Base-by-base conservation (phyloP, 176 grass and related monocot genomes). In the Triticum urartu region DNA sequence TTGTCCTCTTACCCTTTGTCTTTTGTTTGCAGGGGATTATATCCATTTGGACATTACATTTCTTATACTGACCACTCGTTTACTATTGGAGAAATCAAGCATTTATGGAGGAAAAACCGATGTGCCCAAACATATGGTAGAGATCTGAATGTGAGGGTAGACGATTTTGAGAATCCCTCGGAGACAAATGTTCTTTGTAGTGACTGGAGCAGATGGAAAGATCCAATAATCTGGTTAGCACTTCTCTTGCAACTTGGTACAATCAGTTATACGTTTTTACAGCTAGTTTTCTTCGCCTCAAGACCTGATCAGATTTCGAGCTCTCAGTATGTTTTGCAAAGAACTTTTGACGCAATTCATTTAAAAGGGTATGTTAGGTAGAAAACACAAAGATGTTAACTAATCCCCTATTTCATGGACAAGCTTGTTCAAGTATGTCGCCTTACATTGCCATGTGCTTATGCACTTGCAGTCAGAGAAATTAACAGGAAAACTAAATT, bases 51-150 rank as follows among this genome's bases (percentile, higher is more conserved):
- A 50, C 91, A 94, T 35, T 98, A 92, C 34, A 87, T 98, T 89
- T 91, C 96, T 67, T 98, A 91, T 86, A 88, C 92, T 70, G 92
- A 95, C 54, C 84, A 90, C 40, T 92, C 93, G 28, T 92, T 98
- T 84, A 95, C 90, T 79, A 86, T 88, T 64, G 88, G 89, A 63
- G 92, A 95, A 84, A 81, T 98, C 71, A 98, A 98, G 72, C 93
- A 94, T 89, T 87, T 98, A 81, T 95, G 96, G 96, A 92, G 96
- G 86, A 98, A 98, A 84, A 90, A 98, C 86, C 85, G 4, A 33
- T 98, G 96, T 88, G 81, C 84, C 75, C 85, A 71, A 68, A 91
- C 71, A 62, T 89, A 91, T 63, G 76, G 90, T 20, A 92, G 88
- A 91, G 74, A 90, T 83, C 87, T 98, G 82, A 90, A 89, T 64